Percentiles rank a stretch among this genome's conserved stretches.
phyloP scores from a whole-genome alignment of 2,329 filamentous ascomycete species.

The Microcyclospora pomicola region DNA sequence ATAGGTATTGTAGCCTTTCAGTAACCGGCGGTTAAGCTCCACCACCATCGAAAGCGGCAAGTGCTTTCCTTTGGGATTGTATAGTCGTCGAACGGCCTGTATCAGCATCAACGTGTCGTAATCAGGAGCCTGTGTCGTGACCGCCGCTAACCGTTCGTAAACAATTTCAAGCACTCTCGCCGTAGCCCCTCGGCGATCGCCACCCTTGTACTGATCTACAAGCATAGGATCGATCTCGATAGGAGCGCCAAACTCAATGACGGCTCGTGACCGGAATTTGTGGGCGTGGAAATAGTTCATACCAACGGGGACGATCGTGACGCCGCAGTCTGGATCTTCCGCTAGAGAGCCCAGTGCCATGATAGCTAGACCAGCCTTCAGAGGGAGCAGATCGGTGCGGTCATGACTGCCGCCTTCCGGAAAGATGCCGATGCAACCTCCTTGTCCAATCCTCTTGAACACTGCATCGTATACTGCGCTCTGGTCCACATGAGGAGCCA shows the following conservation, averaged over 20 bases:
- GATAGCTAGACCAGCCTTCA: slow-evolving; percentile 94
- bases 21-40: slow-evolving; percentile 80
- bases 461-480: slow-evolving; percentile 87
- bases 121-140: slow-evolving; percentile 84
- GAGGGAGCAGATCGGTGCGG: slow-evolving; percentile 73
- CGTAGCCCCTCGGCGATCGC: slow-evolving; percentile 75
- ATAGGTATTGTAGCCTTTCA: slow-evolving; percentile 83
- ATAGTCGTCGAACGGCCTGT: slow-evolving; percentile 81
- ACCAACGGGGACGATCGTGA: slow-evolving; percentile 90
- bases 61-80: slow-evolving; percentile 89
- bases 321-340: slow-evolving; percentile 68
- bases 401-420: slow-evolving; percentile 95
- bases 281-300: slow-evolving; percentile 99
- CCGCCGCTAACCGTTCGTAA: slow-evolving; percentile 69
- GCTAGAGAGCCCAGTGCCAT: slow-evolving; percentile 90
- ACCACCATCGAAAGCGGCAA: slow-evolving; percentile 83
- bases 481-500: slow-evolving; percentile 88
- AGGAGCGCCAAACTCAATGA: slow-evolving; percentile 86
- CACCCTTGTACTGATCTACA: slow-evolving; percentile 71
- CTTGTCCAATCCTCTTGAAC: slow-evolving; percentile 65
- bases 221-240: slow-evolving; percentile 73
- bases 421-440: slow-evolving; percentile 91
- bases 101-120: slow-evolving; percentile 96
- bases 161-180: slow-evolving; percentile 73
- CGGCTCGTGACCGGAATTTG: slow-evolving; percentile 91